These are phyloP conservation scores for Ogataea naganishii DNA, from an alignment of 805 yeast species.

Conservation along the genomic window DNA sequence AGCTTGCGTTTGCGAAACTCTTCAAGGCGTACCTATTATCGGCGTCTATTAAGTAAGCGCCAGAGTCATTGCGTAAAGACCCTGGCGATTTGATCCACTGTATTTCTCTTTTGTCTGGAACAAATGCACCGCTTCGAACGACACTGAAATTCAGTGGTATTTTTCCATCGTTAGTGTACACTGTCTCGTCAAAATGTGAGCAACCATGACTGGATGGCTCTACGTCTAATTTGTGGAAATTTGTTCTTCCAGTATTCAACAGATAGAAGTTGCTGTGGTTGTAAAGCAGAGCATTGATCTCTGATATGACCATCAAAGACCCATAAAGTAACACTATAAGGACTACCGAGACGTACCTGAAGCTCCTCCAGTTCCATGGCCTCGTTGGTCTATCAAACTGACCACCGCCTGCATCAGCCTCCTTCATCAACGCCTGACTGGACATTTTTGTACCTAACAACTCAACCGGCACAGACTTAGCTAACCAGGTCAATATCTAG, in stretches of 20 bases:
- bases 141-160: constrained; percentile 30
- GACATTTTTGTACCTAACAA: too few relatives aligned
- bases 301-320: constrained; percentile 3
- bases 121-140: constrained; percentile 47
- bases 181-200: background rate
- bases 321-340: constrained; percentile 3
- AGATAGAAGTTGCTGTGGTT: background rate
- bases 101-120: constrained; percentile 41
- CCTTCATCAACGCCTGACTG: too few relatives aligned
- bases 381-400: too few relatives aligned
- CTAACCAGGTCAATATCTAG: too few relatives aligned
- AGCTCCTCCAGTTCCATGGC: too few relatives aligned
- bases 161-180: constrained; percentile 4
- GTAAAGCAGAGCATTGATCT: background rate
- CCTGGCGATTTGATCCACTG: constrained; percentile 62
- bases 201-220: too few relatives aligned
- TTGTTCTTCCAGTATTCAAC: background rate
- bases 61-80: constrained; percentile 46
- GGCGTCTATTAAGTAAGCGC: constrained; percentile 51
- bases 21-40: constrained; percentile 45
- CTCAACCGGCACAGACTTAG: too few relatives aligned
- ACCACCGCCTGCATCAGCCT: too few relatives aligned
- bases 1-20: constrained; percentile 36
- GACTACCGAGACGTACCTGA: constrained; percentile 1
- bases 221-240: too few relatives aligned